Evolutionary conservation across 2,329 filamentous ascomycete species (phyloP), one percentile per base, ranked within the genome.

Genomic region (Paraphaeosphaeria sporulosa): DNA sequence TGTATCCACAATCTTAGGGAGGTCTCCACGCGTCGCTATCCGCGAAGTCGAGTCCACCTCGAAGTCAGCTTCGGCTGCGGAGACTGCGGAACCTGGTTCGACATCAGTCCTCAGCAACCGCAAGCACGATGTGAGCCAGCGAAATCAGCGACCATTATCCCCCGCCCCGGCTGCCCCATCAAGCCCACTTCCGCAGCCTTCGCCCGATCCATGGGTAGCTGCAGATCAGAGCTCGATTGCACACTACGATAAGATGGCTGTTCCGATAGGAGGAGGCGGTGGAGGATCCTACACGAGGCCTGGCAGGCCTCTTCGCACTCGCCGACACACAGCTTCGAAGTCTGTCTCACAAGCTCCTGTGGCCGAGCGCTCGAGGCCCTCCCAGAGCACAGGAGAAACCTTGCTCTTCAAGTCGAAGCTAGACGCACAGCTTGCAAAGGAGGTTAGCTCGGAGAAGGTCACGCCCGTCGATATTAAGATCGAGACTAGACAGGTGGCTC

Each of bases 131-230:
- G 51, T 66, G 19, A 62, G 55, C n/a, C 69, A 70, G n/a, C 69
- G 71, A 36, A 74, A 72, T 54, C 15, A 62, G 8, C 63, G 55
- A 3, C 69, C 67, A 15, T 64, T 65, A 21, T 69, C 70, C 9
- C 63, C 65, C 2, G 63, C 59, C 12, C 55, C 44, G 8, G 46
- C 61, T 1, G 57, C 64, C 2, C 68, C 65, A 0, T 76, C 74
- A 21, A 76, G 73, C 44, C 75, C 73, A 15, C 63, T 76, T 21
- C 73, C 72, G 2, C 64, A 70, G 60, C 69, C 71, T 12, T 76
- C 75, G 1, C 71, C 74, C 6, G 72, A 78, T 57, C 71, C 69
- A 3, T 78, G 75, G 75, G 64, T 53, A 30, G 64, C 68, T 6
- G 59, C 71, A n/a, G 61, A 75, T 40, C 64, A 71, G 21, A 75